Percentiles rank a stretch among this genome's conserved stretches.
Conservation (phyloP, 129 eudicot genomes). For the carrot (Daucus carota) region DNA sequence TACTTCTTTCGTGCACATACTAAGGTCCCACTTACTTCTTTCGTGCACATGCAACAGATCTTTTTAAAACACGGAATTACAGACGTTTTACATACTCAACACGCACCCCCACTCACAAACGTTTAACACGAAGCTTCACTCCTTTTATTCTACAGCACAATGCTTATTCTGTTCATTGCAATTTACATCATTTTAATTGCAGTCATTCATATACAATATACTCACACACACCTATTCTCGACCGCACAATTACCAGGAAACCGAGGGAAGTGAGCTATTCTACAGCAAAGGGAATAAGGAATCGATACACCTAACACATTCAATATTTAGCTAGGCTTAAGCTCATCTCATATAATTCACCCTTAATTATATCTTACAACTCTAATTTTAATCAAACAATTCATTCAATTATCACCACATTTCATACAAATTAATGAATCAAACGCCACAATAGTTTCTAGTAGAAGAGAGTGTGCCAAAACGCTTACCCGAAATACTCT, state of each 20-base stretch:
- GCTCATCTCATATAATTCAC: not conserved
- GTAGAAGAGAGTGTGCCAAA: not conserved
- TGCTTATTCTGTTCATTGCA: no score
- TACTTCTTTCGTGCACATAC: not conserved
- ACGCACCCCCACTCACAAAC: not conserved
- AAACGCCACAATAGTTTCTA: not conserved
- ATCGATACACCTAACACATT: not conserved
- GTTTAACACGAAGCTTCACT: no score
- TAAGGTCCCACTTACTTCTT: not conserved
- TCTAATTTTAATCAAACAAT: not conserved
- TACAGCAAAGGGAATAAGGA: not conserved
- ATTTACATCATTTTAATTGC: no score
- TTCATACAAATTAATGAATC: not conserved
- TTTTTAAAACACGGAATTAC: not conserved
- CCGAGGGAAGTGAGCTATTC: not conserved
- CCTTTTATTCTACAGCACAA: no score
- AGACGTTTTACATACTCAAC: not conserved
- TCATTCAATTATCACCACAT: not conserved
- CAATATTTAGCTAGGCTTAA: not conserved
- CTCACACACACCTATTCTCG: no score
- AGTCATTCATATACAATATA: no score
- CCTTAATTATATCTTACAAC: not conserved
- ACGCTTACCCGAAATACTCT: constrained; percentile 69
- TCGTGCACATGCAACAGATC: not conserved
- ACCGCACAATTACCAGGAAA: not conserved